Conservation (phyloP, 78 protist genomes). For the Guillardia theta region DNA sequence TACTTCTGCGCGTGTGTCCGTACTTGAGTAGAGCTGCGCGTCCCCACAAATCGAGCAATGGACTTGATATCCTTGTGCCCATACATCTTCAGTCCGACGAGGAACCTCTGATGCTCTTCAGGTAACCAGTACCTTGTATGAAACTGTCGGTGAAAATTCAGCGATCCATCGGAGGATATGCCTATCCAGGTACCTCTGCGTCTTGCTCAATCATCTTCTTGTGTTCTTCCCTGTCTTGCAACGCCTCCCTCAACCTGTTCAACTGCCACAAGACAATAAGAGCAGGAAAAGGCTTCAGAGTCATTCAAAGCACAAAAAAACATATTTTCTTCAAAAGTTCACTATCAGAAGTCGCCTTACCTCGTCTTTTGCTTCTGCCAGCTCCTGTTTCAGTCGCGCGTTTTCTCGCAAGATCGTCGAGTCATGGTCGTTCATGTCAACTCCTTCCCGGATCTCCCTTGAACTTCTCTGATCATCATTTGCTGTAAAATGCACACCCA, state of each 20-base stretch:
- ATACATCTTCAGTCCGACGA: not conserved
- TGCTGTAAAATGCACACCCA: too few species aligned
- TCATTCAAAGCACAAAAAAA: not conserved
- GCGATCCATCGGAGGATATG: not conserved
- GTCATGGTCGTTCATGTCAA: too few species aligned
- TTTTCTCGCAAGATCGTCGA: not conserved
- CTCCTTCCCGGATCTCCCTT: too few species aligned
- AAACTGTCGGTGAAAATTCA: not conserved
- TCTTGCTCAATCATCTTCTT: not conserved
- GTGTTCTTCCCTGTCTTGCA: not conserved
- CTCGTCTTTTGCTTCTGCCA: not conserved
- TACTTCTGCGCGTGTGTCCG: too few species aligned
- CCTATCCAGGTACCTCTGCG: not conserved
- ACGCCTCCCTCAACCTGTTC: not conserved
- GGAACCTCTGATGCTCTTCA: conserved; percentile 43
- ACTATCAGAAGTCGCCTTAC: too few species aligned
- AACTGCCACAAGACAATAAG: not conserved
- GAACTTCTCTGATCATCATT: too few species aligned
- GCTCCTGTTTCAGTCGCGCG: not conserved
- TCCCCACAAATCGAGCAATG: conserved; percentile 37
- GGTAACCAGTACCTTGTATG: not conserved
- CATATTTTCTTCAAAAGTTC: too few species aligned
- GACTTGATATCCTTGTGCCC: conserved; percentile 50
- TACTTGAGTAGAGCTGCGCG: conserved; percentile 49
- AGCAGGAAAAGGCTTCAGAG: not conserved